phyloP scores from a whole-genome alignment of 2,329 filamentous ascomycete genomes.

The Aspergillus carbonarius region DNA sequence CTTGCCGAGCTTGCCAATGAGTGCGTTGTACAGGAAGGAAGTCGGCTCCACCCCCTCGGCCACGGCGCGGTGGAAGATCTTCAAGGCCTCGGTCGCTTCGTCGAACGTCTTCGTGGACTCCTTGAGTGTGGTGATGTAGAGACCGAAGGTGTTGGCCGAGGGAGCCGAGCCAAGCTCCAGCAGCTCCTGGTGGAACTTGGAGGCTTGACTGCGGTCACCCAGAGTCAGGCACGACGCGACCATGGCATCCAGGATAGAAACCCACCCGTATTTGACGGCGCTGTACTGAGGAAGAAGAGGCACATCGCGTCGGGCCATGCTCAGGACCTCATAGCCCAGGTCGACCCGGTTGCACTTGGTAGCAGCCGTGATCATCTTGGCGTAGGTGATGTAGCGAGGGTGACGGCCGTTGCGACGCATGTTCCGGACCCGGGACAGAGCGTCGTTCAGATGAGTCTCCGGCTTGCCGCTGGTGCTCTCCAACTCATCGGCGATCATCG shows the following conservation, averaged over 20 bases:
- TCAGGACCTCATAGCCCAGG: constrained; percentile 80
- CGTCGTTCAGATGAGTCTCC: constrained; percentile 73
- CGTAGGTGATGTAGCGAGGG: constrained; percentile 93
- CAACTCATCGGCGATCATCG: constrained; percentile 83
- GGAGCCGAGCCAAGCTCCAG: constrained; percentile 86
- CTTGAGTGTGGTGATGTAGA: constrained; percentile 99
- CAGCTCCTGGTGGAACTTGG: constrained; percentile 87
- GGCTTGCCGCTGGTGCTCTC: constrained; percentile 75
- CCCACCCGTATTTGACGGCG: constrained; percentile 91
- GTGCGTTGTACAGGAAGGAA: constrained; percentile 95
- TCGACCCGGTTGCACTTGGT: constrained; percentile 81
- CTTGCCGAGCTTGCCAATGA: constrained; percentile 98
- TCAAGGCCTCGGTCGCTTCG: constrained; percentile 92
- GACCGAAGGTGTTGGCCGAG: constrained; percentile 94
- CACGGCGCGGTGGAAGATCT: constrained; percentile 94
- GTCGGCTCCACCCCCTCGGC: constrained; percentile 92
- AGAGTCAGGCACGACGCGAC: constrained; percentile 84
- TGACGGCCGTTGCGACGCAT: constrained; percentile 90
- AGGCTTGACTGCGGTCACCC: constrained; percentile 76
- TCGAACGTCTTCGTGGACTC: constrained; percentile 97
- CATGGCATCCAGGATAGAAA: constrained; percentile 94
- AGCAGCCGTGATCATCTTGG: constrained; percentile 88
- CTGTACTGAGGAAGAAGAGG: constrained; percentile 81
- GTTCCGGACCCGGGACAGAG: constrained; percentile 80
- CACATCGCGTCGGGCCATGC: constrained; percentile 85